A percentile compares a stretch with the other conserved stretches of the same genome.
phyloP scores from a whole-genome alignment of 2,329 filamentous ascomycete species.

The Phyllosticta ampelicida region DNA sequence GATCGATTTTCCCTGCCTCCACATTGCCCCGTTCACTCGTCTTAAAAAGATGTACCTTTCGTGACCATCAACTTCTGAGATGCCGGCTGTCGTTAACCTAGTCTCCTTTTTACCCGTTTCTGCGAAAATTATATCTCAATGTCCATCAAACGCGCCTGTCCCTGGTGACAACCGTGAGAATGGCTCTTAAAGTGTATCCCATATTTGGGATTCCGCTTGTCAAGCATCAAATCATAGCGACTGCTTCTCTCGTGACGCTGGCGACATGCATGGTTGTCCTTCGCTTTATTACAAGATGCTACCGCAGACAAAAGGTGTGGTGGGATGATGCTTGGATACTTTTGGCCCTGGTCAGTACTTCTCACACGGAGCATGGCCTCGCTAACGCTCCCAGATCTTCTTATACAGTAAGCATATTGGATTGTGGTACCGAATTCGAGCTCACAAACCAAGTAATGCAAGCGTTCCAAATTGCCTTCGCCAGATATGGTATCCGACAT shows the following conservation, averaged over 20 bases:
- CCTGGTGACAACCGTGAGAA: neutral
- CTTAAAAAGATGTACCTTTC: neutral
- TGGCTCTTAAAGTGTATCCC: neutral
- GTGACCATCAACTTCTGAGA: neutral
- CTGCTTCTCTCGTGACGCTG: neutral
- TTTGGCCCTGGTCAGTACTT: neutral
- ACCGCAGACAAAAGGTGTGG: neutral
- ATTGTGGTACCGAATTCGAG: neutral
- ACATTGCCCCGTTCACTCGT: neutral
- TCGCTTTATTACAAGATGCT: slow-evolving; percentile 1
- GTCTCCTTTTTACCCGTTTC: neutral
- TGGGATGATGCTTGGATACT: neutral
- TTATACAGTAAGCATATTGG: neutral
- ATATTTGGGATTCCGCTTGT: neutral
- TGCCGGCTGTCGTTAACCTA: neutral
- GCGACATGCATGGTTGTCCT: neutral
- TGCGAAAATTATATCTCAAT: neutral
- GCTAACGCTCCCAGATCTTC: neutral
- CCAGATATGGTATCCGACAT: slow-evolving; percentile 1
- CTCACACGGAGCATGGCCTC: neutral
- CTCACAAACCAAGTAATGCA: neutral
- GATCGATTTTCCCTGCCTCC: neutral
- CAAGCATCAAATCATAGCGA: slow-evolving; percentile 1
- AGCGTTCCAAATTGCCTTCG: slow-evolving; percentile 2
- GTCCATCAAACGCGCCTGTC: neutral